Base-by-base conservation (phyloP, 805 yeast genomes). In the Starmerella asiatica region DNA sequence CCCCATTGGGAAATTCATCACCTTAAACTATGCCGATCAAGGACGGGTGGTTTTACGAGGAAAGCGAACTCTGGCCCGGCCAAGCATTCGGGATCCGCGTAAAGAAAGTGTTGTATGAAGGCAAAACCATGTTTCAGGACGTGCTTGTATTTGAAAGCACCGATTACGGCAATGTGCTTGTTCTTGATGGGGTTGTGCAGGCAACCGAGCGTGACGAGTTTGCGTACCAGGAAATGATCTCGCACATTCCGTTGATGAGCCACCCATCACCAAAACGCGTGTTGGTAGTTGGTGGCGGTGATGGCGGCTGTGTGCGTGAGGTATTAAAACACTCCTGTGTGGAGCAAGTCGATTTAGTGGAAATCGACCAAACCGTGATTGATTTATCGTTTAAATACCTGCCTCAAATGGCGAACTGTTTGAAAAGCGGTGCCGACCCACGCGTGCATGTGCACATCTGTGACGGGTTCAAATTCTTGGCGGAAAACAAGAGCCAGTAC, bases 231-330 rank as follows among this genome's bases (percentile, higher is more conserved):
- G 96, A 85, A 57, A 74, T 83, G 76, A 86, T 85, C 46, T 64
- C 93, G 2, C 93, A 86, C 58, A 60, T 83, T 21, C 86, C 95
- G 4, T 54, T 86, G 42, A 75, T 76, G 71, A 63, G 82, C 9
- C 96, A 85, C 61, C 72, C 73, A 3, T 54, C 66, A 31, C 95
- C 96, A 1, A 71, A 71, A 50, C 70, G 68, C 39, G 93, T 84
- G 8, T 69, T 85, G 37, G 91, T 85, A 23, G 81, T 85, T 52
- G 96, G 96, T 21, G 96, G 96, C 20, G 96, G 96, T 32, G 96
- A 85, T 58, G 94, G 96, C 48, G 96, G 96, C 45, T 94, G 85
- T 17, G 63, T 86, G 28, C 70, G 96, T 53, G 96, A 85, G 58
- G 76, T 82, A 15, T 73, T 83, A 34, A 86, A 85, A 61, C 88